These are phyloP conservation scores for Zygoascus sp. DNA, from an alignment of 1,139 yeast genomes.

Conservation along the genomic window DNA sequence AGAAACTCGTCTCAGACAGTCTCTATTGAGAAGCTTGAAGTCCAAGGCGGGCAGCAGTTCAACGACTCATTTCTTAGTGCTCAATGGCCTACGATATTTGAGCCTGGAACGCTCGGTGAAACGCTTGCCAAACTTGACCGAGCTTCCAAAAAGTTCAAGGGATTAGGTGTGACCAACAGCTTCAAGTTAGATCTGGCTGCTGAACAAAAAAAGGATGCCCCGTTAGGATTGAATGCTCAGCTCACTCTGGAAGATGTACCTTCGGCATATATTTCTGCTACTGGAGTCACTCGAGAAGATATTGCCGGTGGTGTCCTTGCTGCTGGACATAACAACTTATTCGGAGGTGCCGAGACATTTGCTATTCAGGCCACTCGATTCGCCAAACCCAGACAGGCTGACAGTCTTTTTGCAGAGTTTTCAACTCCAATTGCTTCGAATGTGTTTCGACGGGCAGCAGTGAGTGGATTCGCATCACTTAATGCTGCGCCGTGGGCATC, in stretches of 20 bases:
- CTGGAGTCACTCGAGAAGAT: slow-evolving; percentile 65
- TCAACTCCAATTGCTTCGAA: slow-evolving; percentile 57
- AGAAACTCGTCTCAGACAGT: slow-evolving; percentile 28
- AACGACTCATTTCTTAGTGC: slow-evolving; percentile 48
- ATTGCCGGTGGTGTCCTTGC: slow-evolving; percentile 71
- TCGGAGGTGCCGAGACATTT: slow-evolving; percentile 85
- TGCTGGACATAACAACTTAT: slow-evolving; percentile 61
- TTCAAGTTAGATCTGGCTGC: slow-evolving; percentile 38
- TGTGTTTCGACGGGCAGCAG: slow-evolving; percentile 52
- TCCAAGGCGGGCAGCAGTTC: slow-evolving; percentile 51
- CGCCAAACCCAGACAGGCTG: slow-evolving; percentile 57
- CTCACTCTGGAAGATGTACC: slow-evolving; percentile 24
- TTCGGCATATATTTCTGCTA: slow-evolving; percentile 13
- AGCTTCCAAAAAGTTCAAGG: slow-evolving; percentile 29
- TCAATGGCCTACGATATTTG: slow-evolving; percentile 54
- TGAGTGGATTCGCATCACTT: slow-evolving; percentile 52
- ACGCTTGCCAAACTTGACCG: slow-evolving; percentile 32
- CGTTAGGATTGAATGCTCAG: slow-evolving; percentile 22
- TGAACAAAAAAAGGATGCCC: slow-evolving; percentile 18
- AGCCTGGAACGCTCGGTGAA: slow-evolving; percentile 28
- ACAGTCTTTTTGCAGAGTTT: slow-evolving; percentile 63
- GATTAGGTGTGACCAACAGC: slow-evolving; percentile 41
- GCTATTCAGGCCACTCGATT: slow-evolving; percentile 76
- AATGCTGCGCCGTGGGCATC: slow-evolving; percentile 66
- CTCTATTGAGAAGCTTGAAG: slow-evolving; percentile 43